Percentiles rank a stretch among this genome's conserved stretches.
phyloP scores from a whole-genome alignment of 495 filamentous ascomycete genomes.

The Aspergillus biplanus region DNA sequence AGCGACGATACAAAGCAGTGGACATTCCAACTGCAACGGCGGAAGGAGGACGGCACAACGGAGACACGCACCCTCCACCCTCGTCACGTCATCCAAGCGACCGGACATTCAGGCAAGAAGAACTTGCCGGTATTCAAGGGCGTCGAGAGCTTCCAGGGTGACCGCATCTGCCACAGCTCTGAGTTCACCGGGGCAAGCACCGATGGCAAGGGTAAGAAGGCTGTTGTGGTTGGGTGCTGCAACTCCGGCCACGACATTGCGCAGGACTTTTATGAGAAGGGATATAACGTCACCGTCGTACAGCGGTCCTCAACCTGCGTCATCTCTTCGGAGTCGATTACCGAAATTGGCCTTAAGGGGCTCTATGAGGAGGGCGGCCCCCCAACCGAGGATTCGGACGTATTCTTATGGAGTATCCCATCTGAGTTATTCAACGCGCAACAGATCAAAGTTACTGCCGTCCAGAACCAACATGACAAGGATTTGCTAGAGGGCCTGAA shows the following conservation, averaged over 20 bases:
- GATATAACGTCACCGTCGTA: conserved; percentile 82
- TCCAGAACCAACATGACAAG: conserved; percentile 51
- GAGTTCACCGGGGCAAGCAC: conserved; percentile 63
- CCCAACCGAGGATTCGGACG: conserved; percentile 64
- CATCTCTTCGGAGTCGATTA: conserved; percentile 57
- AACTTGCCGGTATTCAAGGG: conserved; percentile 66
- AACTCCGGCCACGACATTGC: conserved; percentile 85
- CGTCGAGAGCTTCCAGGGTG: conserved; percentile 57
- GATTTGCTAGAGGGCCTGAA: conserved; percentile 60
- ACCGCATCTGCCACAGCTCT: conserved; percentile 67
- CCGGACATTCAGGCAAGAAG: conserved; percentile 76
- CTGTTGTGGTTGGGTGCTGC: conserved; percentile 76
- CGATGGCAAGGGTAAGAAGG: conserved; percentile 61
- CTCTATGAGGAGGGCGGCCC: conserved; percentile 65
- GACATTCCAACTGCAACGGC: conserved; percentile 61
- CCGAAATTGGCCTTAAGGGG: conserved; percentile 56
- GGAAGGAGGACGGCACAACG: conserved; percentile 47
- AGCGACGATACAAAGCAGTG: conserved; percentile 59
- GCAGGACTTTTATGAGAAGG: conserved; percentile 79
- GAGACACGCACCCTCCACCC: conserved; percentile 64
- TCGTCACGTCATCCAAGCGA: conserved; percentile 70
- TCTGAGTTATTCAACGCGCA: conserved; percentile 60
- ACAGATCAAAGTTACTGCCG: conserved; percentile 55
- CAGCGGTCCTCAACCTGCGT: conserved; percentile 79
- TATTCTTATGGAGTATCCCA: conserved; percentile 59